These are phyloP conservation scores for Pyricularia pennisetigena DNA, from an alignment of 2,329 filamentous ascomycete genomes.

Conservation along the genomic window DNA sequence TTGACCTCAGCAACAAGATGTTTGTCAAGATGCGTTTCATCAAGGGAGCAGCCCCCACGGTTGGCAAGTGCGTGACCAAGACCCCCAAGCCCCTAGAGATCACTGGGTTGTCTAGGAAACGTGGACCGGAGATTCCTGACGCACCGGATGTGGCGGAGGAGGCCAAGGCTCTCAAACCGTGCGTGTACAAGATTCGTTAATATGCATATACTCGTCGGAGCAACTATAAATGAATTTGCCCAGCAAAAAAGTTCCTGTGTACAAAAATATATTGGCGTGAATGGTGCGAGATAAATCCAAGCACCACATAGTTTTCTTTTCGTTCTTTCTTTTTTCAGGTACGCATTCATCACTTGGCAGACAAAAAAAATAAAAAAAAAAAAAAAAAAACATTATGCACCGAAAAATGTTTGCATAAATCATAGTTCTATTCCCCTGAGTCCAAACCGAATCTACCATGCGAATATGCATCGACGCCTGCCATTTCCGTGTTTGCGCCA, in stretches of 20 bases:
- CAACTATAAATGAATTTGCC: background rate
- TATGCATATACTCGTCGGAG: background rate
- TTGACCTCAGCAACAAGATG: slow-evolving; percentile 92
- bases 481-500: background rate
- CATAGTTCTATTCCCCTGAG: background rate
- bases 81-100: slow-evolving; percentile 22
- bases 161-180: slow-evolving; percentile 70
- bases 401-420: background rate
- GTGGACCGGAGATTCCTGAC: slow-evolving; percentile 49
- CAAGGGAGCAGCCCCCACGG: slow-evolving; percentile 65
- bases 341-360: background rate
- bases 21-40: slow-evolving; percentile 96
- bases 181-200: slow-evolving; percentile 84
- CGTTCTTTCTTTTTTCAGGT: background rate
- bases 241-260: background rate
- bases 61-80: slow-evolving; percentile 59
- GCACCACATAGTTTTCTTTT: background rate
- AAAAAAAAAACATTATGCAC: background rate
- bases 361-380: background rate
- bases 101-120: slow-evolving; percentile 27
- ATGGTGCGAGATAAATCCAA: background rate
- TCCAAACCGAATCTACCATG: background rate
- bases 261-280: background rate
- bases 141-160: slow-evolving; percentile 51
- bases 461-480: background rate